A percentile compares a stretch with the other conserved stretches of the same genome.
Evolutionary conservation across 192 early-diverging fungal species (phyloP).

Genomic region (Ramicandelaber brevisporus): DNA sequence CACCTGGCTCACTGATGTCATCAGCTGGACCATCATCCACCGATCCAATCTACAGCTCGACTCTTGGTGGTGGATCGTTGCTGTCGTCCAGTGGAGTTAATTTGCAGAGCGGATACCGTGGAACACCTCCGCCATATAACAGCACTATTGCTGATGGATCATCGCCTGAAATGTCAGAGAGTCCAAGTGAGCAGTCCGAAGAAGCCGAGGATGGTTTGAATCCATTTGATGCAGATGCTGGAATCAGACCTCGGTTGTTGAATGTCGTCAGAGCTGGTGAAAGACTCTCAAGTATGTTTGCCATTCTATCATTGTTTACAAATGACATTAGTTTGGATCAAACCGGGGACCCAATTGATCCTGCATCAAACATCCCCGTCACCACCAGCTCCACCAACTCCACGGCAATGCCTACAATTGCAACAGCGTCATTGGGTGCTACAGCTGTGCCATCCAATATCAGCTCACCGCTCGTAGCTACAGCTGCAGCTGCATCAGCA

Average conservation of each 20-base stretch:
- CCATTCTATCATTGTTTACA: slow-evolving; percentile 72
- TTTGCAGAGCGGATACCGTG: background rate
- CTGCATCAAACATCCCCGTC: background rate
- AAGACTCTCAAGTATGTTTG: slow-evolving; percentile 78
- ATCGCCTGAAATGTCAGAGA: slow-evolving; percentile 2
- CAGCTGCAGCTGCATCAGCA: background rate
- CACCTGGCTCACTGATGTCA: too few species aligned
- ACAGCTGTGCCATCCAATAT: background rate
- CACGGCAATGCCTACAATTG: background rate
- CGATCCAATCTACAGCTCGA: too few species aligned
- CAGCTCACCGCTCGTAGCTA: background rate
- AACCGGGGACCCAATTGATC: slow-evolving; percentile 1
- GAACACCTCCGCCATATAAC: background rate
- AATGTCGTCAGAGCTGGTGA: slow-evolving; percentile 80
- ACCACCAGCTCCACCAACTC: background rate
- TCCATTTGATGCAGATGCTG: slow-evolving; percentile 11
- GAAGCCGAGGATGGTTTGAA: slow-evolving; percentile 8
- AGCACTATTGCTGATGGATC: slow-evolving; percentile 1
- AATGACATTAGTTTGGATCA: slow-evolving; percentile 38
- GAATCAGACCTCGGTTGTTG: slow-evolving; percentile 20
- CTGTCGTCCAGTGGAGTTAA: background rate
- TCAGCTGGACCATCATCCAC: too few species aligned
- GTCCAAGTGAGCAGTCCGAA: slow-evolving; percentile 7
- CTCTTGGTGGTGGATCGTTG: background rate
- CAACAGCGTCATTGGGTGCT: background rate